Evolutionary conservation across 805 yeast species (phyloP).

Genomic region (Saitoella complicata): DNA sequence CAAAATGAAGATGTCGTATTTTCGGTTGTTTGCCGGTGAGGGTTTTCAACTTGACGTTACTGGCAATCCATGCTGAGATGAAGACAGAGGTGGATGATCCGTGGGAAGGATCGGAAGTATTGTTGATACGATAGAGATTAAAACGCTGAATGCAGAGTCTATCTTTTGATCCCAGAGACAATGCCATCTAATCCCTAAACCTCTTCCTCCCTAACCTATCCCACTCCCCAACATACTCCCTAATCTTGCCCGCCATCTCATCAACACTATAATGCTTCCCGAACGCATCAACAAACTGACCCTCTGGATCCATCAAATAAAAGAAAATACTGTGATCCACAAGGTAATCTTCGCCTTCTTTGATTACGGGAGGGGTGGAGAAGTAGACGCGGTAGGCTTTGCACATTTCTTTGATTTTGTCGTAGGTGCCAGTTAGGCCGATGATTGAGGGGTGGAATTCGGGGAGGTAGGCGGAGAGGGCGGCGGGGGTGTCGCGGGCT

Average conservation of each 20-base stretch:
- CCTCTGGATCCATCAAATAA: conserved; percentile 97
- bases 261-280: conserved; percentile 78
- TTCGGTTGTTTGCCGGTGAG: no score
- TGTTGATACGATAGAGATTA: no score
- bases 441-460: conserved; percentile 83
- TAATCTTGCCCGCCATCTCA: conserved; percentile 56
- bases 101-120: no score
- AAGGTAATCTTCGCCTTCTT: conserved; percentile 77
- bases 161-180: no score
- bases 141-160: no score
- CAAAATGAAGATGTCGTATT: no score
- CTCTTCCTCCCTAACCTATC: no score
- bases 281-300: conserved; percentile 81
- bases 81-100: no score
- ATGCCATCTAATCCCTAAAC: no score
- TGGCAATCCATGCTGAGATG: no score
- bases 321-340: conserved; percentile 97
- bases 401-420: conserved; percentile 68
- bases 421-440: conserved; percentile 86
- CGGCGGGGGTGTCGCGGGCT: conserved; percentile 79
- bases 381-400: conserved; percentile 87
- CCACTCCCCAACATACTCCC: background rate
- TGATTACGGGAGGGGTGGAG: conserved; percentile 91
- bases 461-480: conserved; percentile 58
- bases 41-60: no score